phyloP scores from a whole-genome alignment of 2,329 filamentous ascomycete genomes.

The Fusarium buxicola region DNA sequence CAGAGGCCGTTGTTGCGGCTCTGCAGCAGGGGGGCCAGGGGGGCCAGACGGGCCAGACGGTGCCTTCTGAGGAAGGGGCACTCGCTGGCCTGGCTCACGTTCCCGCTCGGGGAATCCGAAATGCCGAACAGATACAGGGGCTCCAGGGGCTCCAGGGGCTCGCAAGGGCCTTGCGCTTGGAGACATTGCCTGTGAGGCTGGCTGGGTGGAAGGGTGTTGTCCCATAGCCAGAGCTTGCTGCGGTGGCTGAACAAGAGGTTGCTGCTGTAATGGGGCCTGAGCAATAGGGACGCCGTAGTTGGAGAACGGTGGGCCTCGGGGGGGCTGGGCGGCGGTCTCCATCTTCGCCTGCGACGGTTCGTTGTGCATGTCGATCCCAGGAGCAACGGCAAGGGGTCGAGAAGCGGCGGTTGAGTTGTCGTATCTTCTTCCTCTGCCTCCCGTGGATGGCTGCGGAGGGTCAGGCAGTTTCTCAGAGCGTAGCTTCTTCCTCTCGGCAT shows the following conservation, averaged over 20 bases:
- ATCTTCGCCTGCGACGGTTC: constrained; percentile 61
- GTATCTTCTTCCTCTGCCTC: constrained; percentile 64
- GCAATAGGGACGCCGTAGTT: constrained; percentile 61
- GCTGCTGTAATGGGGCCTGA: constrained; percentile 54
- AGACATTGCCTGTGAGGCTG: constrained; percentile 59
- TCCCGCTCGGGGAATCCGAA: constrained; percentile 59
- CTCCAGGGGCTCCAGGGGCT: too few relatives aligned
- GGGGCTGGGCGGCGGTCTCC: constrained; percentile 53
- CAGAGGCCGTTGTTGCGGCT: constrained; percentile 51
- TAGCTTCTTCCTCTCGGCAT: constrained; percentile 67
- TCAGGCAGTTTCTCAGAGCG: constrained; percentile 70
- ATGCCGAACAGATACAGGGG: constrained; percentile 48
- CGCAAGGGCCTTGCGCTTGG: constrained; percentile 58
- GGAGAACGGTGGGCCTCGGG: constrained; percentile 54
- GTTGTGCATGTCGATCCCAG: constrained; percentile 56
- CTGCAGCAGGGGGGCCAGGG: constrained; percentile 47
- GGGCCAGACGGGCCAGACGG: too few relatives aligned
- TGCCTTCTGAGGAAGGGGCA: constrained; percentile 56
- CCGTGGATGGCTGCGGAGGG: constrained; percentile 66
- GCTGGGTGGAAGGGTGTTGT: constrained; percentile 53
- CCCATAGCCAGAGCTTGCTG: constrained; percentile 49
- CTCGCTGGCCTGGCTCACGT: constrained; percentile 50
- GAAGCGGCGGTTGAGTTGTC: constrained; percentile 52
- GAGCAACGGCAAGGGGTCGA: constrained; percentile 61
- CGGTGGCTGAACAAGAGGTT: constrained; percentile 44